Base-by-base conservation (phyloP, 345 rosid species). In the Microthlaspi erraticum region DNA sequence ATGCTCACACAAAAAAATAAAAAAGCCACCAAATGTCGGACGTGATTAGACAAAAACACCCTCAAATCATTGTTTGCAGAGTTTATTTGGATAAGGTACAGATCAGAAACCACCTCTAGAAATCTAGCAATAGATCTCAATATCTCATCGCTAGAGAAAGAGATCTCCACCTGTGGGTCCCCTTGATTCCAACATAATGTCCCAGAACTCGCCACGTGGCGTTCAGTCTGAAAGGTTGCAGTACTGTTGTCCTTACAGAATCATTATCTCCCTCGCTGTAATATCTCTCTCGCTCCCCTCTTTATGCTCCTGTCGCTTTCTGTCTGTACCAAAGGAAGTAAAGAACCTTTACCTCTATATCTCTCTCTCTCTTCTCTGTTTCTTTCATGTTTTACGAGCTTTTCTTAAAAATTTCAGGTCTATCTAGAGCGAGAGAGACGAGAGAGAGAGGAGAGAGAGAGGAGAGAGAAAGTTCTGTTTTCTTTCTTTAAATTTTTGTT, bases 191-290 rank as follows among this genome's bases (percentile, higher is more conserved):
- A 58, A 66, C 73, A 50, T 38, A 42, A 51, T 60, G 62, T 74
- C 68, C 56, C 29, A 59, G 11, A 33, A 66, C 36, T 67, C 4
- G 56, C 67, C 78, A 75, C 74, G 78, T 75, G 78, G 50, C 78
- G n/a, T 23, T 13, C 18, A 19, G 37, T 38, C 29, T 39, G 18
- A 14, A 32, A 16, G 72, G 18, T 64, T 66, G 8, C 41, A 43
- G 70, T 68, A 53, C 78, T 61, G 74, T 75, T 75, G 69, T 42
- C 43, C 60, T 14, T 53, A 53, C 44, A 54, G 74, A 60, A 68
- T 75, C 78, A 42, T 60, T 74, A 67, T 74, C 74, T 67, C 78
- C 67, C 19, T 66, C 51, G 72, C 67, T 74, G 78, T 66, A 74
- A 74, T 58, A 45, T 65, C 45, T 64, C 66, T 42, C 57, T 17